These are phyloP conservation scores for Monilinia aucupariae DNA, from an alignment of 2,329 filamentous ascomycete genomes.

Conservation along the genomic window DNA sequence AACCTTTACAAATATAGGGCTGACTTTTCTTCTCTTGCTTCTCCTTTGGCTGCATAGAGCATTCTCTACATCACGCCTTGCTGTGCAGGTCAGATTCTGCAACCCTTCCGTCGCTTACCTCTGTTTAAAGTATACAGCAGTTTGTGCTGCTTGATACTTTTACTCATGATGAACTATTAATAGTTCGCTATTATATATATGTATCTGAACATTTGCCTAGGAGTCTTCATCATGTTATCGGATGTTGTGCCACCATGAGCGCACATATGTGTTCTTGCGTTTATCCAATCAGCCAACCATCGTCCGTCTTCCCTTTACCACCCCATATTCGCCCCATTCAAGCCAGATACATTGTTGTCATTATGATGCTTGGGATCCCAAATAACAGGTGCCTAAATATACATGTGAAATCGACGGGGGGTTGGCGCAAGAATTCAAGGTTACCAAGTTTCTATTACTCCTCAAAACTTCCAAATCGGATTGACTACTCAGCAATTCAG, in stretches of 20 bases:
- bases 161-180: constrained; percentile 3
- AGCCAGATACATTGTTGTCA: not conserved
- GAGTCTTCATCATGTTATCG: not conserved
- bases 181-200: not conserved
- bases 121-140: not conserved
- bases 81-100: constrained; percentile 12
- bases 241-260: constrained; percentile 2
- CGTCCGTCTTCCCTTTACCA: not conserved
- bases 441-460: not conserved
- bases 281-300: not conserved
- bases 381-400: constrained; percentile 1
- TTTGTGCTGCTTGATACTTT: constrained; percentile 1
- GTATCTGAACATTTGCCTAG: not conserved
- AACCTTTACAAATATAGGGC: not conserved
- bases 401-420: not conserved
- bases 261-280: not conserved
- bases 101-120: constrained; percentile 9
- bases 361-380: not conserved
- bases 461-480: not conserved
- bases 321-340: not conserved
- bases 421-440: constrained; percentile 1
- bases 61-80: constrained; percentile 2
- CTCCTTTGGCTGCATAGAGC: not conserved
- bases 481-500: not conserved
- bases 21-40: not conserved